These are phyloP conservation scores for Aspergillus persii DNA, from an alignment of 2,329 filamentous ascomycete genomes.

Conservation along the genomic window DNA sequence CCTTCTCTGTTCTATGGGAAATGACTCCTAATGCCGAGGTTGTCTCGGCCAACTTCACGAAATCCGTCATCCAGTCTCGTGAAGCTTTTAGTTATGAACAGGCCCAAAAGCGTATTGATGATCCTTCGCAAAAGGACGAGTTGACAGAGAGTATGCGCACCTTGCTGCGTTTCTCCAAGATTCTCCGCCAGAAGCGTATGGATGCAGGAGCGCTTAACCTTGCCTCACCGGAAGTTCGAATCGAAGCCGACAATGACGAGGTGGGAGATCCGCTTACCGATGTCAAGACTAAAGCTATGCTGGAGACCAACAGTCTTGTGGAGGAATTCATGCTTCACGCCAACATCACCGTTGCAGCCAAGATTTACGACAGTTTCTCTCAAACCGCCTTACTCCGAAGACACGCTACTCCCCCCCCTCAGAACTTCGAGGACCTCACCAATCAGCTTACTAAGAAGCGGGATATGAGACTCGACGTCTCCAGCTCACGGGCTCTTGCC, in stretches of 20 bases:
- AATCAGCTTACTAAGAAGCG: conserved; percentile 89
- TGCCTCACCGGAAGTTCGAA: conserved; percentile 95
- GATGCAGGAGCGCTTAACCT: conserved; percentile 92
- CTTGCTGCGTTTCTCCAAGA: conserved; percentile 84
- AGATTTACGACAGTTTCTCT: conserved; percentile 87
- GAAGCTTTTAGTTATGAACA: conserved; percentile 98
- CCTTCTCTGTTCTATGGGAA: conserved; percentile 87
- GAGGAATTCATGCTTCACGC: conserved; percentile 99
- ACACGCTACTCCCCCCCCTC: conserved; percentile 87
- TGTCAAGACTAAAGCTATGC: conserved; percentile 88
- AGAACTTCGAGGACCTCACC: conserved; percentile 91
- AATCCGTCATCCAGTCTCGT: conserved; percentile 94
- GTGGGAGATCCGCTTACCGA: conserved; percentile 88
- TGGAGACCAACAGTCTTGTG: conserved; percentile 95
- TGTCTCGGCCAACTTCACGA: conserved; percentile 82
- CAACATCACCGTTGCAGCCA: conserved; percentile 89
- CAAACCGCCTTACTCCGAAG: conserved; percentile 92
- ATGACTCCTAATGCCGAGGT: conserved; percentile 81
- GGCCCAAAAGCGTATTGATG: conserved; percentile 91
- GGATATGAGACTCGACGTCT: conserved; percentile 73
- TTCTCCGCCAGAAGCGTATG: conserved; percentile 91
- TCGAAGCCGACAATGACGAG: conserved; percentile 92
- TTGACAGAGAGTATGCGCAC: conserved; percentile 86
- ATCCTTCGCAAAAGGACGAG: conserved; percentile 80
- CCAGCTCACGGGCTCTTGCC: conserved; percentile 88